Conservation (phyloP, 768 basidiomycete species). For the Baorangia bicolor region DNA sequence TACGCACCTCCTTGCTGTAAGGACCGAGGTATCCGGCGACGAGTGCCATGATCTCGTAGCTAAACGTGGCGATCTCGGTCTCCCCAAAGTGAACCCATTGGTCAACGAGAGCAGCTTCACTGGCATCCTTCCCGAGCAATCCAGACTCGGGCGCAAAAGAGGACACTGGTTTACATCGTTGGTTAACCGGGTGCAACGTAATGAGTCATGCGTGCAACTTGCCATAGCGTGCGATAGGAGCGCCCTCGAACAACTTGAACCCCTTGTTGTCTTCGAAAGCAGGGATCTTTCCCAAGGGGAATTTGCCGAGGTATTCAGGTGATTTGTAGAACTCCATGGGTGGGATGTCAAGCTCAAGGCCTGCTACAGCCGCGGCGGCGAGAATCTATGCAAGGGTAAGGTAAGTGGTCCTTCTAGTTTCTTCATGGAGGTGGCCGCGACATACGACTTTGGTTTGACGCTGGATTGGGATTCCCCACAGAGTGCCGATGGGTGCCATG, state of each 20-base stretch:
- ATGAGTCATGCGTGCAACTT: neutral
- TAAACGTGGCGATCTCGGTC: conserved; percentile 24
- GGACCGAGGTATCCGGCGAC: conserved; percentile 20
- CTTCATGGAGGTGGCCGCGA: neutral
- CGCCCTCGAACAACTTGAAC: conserved; percentile 28
- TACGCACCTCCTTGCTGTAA: conserved; percentile 23
- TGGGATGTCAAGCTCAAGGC: conserved; percentile 26
- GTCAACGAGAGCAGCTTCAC: conserved; percentile 29
- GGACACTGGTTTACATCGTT: conserved; percentile 14
- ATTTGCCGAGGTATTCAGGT: conserved; percentile 30
- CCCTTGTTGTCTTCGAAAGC: conserved; percentile 26
- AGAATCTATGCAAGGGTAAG: conserved; percentile 19
- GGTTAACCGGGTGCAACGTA: neutral
- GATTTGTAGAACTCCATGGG: conserved; percentile 20
- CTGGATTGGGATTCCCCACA: conserved; percentile 25
- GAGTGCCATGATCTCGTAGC: conserved; percentile 18
- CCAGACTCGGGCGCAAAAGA: conserved; percentile 27
- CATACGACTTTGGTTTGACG: conserved; percentile 31
- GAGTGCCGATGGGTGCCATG: conserved; percentile 28
- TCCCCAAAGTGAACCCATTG: conserved; percentile 34
- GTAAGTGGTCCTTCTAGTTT: neutral
- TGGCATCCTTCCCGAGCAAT: conserved; percentile 23
- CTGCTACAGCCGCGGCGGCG: conserved; percentile 22
- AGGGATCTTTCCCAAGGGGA: conserved; percentile 30
- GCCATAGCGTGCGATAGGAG: conserved; percentile 30